Evolutionary conservation across 2,329 filamentous ascomycete genomes (phyloP).

Genomic region (Boeremia lycopersici): DNA sequence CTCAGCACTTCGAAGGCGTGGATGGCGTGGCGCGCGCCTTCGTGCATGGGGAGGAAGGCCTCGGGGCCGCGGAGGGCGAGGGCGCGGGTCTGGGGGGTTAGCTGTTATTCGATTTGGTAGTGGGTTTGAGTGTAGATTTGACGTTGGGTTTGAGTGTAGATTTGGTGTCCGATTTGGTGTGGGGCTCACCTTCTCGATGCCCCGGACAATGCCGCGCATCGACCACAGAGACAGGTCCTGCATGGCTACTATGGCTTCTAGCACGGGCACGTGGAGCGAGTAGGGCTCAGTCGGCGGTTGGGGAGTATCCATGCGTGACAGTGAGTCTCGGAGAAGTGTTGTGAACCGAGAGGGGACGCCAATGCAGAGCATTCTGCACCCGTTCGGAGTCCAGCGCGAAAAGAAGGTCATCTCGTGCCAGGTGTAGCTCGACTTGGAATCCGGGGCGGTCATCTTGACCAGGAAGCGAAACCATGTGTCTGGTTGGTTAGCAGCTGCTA

Average conservation of each 20-base stretch:
- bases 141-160: too few relatives aligned
- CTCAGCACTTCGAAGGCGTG: slow-evolving; percentile 23
- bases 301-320: slow-evolving; percentile 4
- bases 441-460: slow-evolving; percentile 8
- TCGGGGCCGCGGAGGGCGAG: background rate
- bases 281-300: slow-evolving; percentile 11
- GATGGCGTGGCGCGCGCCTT: slow-evolving; percentile 22
- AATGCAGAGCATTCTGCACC: slow-evolving; percentile 17
- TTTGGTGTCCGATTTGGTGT: background rate
- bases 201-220: slow-evolving; percentile 21
- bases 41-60: slow-evolving; percentile 21
- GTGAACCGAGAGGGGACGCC: slow-evolving; percentile 11
- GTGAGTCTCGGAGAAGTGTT: slow-evolving; percentile 1
- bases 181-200: slow-evolving; percentile 18
- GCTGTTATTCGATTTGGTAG: too few relatives aligned
- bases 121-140: too few relatives aligned
- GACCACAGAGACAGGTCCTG: slow-evolving; percentile 24
- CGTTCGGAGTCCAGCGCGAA: slow-evolving; percentile 9
- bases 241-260: slow-evolving; percentile 20
- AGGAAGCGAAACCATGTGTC: slow-evolving; percentile 24
- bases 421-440: slow-evolving; percentile 6
- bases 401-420: slow-evolving; percentile 30
- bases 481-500: background rate
- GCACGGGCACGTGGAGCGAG: slow-evolving; percentile 18
- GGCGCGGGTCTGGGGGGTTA: slow-evolving; percentile 3